Conservation (phyloP, 371 early-diverging fungal species). For the Blakeslea trispora region DNA sequence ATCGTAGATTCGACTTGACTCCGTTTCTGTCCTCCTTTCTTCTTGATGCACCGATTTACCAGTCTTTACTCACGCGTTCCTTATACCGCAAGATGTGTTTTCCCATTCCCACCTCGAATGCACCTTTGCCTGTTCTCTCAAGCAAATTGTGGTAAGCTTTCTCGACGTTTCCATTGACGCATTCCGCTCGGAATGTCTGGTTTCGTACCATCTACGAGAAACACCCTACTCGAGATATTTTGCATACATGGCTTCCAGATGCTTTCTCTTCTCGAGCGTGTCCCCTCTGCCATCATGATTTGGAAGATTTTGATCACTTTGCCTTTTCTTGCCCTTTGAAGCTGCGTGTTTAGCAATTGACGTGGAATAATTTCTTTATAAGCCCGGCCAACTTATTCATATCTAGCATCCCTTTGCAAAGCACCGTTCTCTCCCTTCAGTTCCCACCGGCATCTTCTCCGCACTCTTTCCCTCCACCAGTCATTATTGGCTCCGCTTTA, state of each 20-base stretch:
- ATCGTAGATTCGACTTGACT: no score
- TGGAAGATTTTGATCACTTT: background rate
- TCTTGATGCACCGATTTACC: no score
- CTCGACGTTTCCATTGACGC: background rate
- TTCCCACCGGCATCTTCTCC: background rate
- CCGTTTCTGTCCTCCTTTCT: no score
- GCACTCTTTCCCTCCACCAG: background rate
- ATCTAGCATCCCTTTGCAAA: background rate
- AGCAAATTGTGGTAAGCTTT: background rate
- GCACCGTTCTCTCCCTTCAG: background rate
- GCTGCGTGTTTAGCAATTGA: background rate
- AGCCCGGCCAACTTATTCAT: background rate
- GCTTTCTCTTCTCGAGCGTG: background rate
- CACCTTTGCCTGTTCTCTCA: no score
- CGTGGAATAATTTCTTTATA: background rate
- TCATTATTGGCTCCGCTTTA: constrained; percentile 1
- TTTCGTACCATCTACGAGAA: background rate
- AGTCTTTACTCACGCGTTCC: no score
- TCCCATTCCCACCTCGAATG: no score
- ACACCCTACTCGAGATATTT: background rate
- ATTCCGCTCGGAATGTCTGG: background rate
- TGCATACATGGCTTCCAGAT: background rate
- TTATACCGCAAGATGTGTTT: no score
- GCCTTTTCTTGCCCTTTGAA: background rate
- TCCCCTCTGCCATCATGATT: background rate